phyloP scores from a whole-genome alignment of 2,329 filamentous ascomycete genomes.

The Alternaria viburni region DNA sequence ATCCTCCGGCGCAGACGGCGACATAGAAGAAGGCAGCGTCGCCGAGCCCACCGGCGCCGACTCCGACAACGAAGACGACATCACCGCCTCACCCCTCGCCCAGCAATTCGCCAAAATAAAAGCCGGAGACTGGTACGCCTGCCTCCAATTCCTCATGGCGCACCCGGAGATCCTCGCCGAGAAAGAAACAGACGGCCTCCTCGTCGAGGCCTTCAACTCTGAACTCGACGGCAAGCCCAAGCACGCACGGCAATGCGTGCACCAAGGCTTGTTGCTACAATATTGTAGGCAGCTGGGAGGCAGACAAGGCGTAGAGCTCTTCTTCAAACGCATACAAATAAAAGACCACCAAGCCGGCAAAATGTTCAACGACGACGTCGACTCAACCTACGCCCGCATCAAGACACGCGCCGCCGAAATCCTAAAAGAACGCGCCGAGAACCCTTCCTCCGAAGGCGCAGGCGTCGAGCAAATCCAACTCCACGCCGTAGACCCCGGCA shows the following conservation, averaged over 20 bases:
- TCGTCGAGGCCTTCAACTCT: constrained; percentile 90
- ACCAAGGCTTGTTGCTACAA: constrained; percentile 89
- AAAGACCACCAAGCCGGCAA: constrained; percentile 87
- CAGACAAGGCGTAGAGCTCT: constrained; percentile 83
- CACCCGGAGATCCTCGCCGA: constrained; percentile 82
- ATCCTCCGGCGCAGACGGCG: constrained; percentile 66
- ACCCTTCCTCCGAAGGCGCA: constrained; percentile 57
- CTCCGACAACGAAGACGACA: constrained; percentile 66
- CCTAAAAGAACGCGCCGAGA: constrained; percentile 60
- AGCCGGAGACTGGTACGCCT: constrained; percentile 73
- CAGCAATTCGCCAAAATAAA: constrained; percentile 82
- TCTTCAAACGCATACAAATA: constrained; percentile 95
- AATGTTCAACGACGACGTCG: constrained; percentile 91
- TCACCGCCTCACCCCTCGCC: constrained; percentile 78
- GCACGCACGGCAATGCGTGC: constrained; percentile 84
- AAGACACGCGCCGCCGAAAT: constrained; percentile 78
- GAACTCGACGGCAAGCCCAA: constrained; percentile 78
- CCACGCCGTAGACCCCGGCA: constrained; percentile 92
- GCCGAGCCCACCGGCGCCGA: constrained; percentile 28
- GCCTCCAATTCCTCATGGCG: constrained; percentile 76
- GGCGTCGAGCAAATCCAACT: constrained; percentile 96
- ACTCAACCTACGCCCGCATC: constrained; percentile 84
- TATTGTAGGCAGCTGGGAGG: constrained; percentile 93
- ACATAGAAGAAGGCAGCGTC: constrained; percentile 62
- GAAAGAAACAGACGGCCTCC: constrained; percentile 85